Conservation (phyloP, 2,329 filamentous ascomycete species). For the Penicillium sp. region DNA sequence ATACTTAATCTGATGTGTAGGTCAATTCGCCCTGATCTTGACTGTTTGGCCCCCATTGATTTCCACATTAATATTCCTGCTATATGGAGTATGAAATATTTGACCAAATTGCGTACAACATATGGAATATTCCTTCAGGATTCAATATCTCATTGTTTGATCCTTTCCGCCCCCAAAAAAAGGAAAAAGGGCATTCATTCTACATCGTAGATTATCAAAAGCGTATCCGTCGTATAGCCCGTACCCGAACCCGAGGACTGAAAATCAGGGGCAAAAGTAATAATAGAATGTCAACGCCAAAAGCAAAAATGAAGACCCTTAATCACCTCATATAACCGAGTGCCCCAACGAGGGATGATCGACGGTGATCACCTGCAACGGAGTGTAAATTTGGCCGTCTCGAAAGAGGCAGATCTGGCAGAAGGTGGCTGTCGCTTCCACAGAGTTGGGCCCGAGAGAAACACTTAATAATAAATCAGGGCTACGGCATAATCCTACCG, state of each 20-base stretch:
- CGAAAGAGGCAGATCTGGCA: not conserved
- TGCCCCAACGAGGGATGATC: slow-evolving; percentile 12
- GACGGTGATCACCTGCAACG: slow-evolving; percentile 3
- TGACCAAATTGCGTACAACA: not conserved
- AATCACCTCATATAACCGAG: slow-evolving; percentile 10
- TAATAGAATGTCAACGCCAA: not conserved
- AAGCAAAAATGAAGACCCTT: slow-evolving; percentile 1
- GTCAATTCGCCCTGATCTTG: not conserved
- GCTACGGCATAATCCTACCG: not conserved
- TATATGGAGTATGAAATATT: not conserved
- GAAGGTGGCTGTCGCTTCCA: slow-evolving; percentile 1
- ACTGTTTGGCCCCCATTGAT: not conserved
- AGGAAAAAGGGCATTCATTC: not conserved
- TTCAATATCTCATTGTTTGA: not conserved
- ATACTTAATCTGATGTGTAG: not conserved
- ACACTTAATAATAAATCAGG: not conserved
- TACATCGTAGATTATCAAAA: not conserved
- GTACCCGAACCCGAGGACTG: not conserved
- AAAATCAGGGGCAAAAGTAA: slow-evolving; percentile 6
- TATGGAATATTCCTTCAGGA: not conserved
- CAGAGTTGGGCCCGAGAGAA: not conserved
- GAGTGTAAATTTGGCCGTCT: not conserved
- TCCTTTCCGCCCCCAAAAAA: not conserved
- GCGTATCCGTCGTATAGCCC: not conserved
- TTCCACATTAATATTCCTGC: not conserved